Base-by-base conservation (phyloP, 2,329 filamentous ascomycete species). In the Ceratocystis papillata region DNA sequence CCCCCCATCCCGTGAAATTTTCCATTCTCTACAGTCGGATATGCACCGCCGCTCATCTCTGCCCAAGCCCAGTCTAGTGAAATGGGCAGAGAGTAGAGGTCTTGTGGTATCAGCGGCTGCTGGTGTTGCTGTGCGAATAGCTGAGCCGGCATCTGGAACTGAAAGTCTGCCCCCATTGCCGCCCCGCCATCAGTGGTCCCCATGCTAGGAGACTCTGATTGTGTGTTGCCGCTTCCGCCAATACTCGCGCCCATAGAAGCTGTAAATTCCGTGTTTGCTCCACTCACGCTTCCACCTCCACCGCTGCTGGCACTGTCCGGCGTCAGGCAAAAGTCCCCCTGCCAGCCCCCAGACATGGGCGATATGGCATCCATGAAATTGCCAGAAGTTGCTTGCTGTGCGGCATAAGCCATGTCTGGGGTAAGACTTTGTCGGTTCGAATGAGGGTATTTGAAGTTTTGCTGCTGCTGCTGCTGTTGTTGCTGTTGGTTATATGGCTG, bases 21-120 rank as follows among this genome's bases (percentile, higher is more conserved):
- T 5, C 83, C 83, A 69, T 86, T 87, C 72, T 87, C 84, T 50
- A 86, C 84, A 30, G 80, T 80, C 10, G 84, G 83, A 70, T 86
- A 86, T 1, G 80, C 79, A 8, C 83, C 84, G n/a, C 83, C 83
- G 41, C 82, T 85, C 79, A 87, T 85, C 74, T 86, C 84, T 1
- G 83, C 83, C 82, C 83, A 87, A 72, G 83, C 90, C 91, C 92
- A 96, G 73, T 97, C 93, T 25, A 97, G 81, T 2, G 90, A 95
- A 87, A 96, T 96, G 1, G 93, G 92, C 83, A 97, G 87, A 74
- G 93, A 88, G 85, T 94, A 99, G 30, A 97, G 76, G 76, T 97
- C 94, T 71, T 93, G 90, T 3, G 94, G 93, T 25, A 97, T 84
- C 72, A 96, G 87, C 0, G 92, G 92, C 70, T 95, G 89, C 72